Base-by-base conservation (phyloP, 73 alveolate genomes). In the Stentor coeruleus region DNA sequence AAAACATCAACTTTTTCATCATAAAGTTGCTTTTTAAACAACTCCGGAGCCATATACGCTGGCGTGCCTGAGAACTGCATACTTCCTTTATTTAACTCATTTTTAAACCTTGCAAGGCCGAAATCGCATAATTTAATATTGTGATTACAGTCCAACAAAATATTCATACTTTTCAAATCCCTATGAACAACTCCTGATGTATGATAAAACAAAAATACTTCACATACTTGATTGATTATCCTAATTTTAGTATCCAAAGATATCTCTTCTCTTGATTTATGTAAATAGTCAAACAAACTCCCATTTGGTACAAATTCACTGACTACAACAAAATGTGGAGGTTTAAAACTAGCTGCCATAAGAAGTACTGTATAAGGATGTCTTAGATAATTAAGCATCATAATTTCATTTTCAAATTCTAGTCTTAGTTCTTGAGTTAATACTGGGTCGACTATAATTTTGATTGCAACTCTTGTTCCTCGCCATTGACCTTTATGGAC, bases 1-100 rank as follows among this genome's bases (percentile, higher is more conserved):
- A 96, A 97, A 14, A 97, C 97, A 88, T 97, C 99, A 20, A 97
- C 98, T 81, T 92, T 93, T 58, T 96, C 98, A 85, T 93, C 98
- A 84, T 97, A 97, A 66, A 90, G 86, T 86, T 95, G 88, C 86
- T 96, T 97, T 83, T 91, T 90, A 87, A 92, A 97, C 40, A 95
- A 90, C 87, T 97, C 99, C 3, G 99, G 99, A 3, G 99, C 99
- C 99, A 97, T 97, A 89, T 97, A 97, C 36, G 99, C 86, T 15
- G 99, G 99, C 1, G 99, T 97, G 3, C 99, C 99, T 35, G 99
- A 92, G 79, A 93, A 97, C 89, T 97, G 96, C 90, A 94, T 94
- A 35, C 97, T 87, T 0, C 99, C 99, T 40, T 92, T 81, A 79
- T 91, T 93, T 88, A 97, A 88, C 85, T 97, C 99, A 84, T 35